Evolutionary conservation across 805 yeast species (phyloP), one percentile per base, ranked within the genome.

Genomic region (Ogataea minuta): DNA sequence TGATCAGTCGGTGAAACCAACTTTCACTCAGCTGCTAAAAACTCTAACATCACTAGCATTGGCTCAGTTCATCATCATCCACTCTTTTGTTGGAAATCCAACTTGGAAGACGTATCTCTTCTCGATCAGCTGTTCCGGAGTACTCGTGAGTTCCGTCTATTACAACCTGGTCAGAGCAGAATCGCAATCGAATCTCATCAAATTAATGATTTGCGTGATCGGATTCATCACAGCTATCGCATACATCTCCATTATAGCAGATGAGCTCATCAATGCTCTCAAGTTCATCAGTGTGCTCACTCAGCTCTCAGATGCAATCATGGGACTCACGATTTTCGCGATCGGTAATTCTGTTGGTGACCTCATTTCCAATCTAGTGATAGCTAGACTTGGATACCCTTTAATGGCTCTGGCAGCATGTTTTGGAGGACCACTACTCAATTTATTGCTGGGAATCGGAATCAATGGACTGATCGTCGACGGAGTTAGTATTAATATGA

Each of bases 371-470:
- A 88, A 91, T 50, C 59, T 83, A 24, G 83, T 95, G 0, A 76
- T 91, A 17, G 89, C 95, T 0, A 68, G 68, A 41, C 74, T 86
- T 71, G 96, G 95, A 0, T 80, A 77, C 64, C 86, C 95, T 0
- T 71, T 84, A 31, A 84, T 91, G 84, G 97, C 97, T 0, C 68
- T 93, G n/a, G 85, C 93, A 20, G 96, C 97, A 0, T 90, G 98
- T 55, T 84, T 90, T 59, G 98, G 97, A 0, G 88, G 96, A 1
- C 98, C 98, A 0, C 63, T 91, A 41, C 59, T 93, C 28, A 83
- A 89, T 37, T 66, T 84, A 29, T 65, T 93, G 9, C 68, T 90
- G 27, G 95, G 97, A 0, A 64, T 91, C 44, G 96, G 97, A 0
- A 53, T 82, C 4, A 83, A 85, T 49, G 89, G 91, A 0, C 44